Percentiles rank a stretch among this genome's conserved stretches.
Evolutionary conservation across 768 basidiomycete genomes (phyloP).

Genomic region (Psilocybe cubensis): DNA sequence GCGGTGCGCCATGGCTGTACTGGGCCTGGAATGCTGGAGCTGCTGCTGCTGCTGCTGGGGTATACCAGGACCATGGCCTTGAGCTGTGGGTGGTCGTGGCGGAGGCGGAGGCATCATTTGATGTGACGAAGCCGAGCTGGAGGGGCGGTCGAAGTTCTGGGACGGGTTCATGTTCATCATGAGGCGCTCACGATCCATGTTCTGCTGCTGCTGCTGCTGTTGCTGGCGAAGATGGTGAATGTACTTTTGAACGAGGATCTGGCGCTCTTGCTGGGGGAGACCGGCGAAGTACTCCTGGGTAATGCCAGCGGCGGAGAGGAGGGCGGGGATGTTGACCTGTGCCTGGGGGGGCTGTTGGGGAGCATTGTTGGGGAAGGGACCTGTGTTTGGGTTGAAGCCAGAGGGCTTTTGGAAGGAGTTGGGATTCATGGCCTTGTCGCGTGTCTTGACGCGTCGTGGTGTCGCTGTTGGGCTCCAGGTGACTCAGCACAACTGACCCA

Average conservation of each 20-base stretch:
- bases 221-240: conserved; percentile 18
- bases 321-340: conserved; percentile 16
- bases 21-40: conserved; percentile 25
- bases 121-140: conserved; percentile 30
- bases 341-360: neutral
- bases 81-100: conserved; percentile 29
- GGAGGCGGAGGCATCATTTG: conserved; percentile 37
- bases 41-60: conserved; percentile 16
- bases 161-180: conserved; percentile 8
- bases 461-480: neutral
- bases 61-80: conserved; percentile 13
- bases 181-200: neutral
- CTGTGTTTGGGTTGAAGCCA: neutral
- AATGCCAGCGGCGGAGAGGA: conserved; percentile 28
- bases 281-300: conserved; percentile 34
- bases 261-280: conserved; percentile 27
- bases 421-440: conserved; percentile 17
- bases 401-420: conserved; percentile 20
- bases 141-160: conserved; percentile 22
- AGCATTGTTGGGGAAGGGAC: neutral
- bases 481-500: neutral
- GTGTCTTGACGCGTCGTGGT: conserved; percentile 11
- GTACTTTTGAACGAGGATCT: conserved; percentile 25
- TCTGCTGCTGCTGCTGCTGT: conserved; percentile 14
- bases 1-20: conserved; percentile 33